phyloP scores from a whole-genome alignment of 345 rosid species.

The Salix udensis region DNA sequence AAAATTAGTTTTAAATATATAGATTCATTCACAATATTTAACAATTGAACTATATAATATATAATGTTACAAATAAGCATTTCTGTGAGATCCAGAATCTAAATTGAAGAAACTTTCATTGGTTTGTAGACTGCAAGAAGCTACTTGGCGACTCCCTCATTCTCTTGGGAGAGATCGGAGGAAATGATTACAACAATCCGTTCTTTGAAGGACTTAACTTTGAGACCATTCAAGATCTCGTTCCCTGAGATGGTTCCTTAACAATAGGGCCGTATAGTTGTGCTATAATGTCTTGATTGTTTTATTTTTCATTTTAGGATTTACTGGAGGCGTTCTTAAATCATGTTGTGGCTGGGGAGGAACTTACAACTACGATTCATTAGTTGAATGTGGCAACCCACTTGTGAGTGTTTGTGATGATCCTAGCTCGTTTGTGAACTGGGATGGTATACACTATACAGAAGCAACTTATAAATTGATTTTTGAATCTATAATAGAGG shows the following conservation, averaged over 20 bases:
- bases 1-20: too few relatives aligned
- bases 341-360: conserved; percentile 25
- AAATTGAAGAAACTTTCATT: background rate
- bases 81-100: background rate
- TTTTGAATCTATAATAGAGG: conserved; percentile 2
- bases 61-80: too few relatives aligned
- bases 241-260: too few relatives aligned
- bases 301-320: background rate
- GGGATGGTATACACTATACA: conserved; percentile 50
- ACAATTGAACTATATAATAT: too few relatives aligned
- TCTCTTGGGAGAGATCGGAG: conserved; percentile 59
- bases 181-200: conserved; percentile 43
- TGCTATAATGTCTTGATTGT: too few relatives aligned
- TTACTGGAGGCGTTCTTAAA: background rate
- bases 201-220: conserved; percentile 19
- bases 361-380: conserved; percentile 36
- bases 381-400: conserved; percentile 21
- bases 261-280: too few relatives aligned
- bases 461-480: conserved; percentile 27
- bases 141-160: conserved; percentile 33
- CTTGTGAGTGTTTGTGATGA: conserved; percentile 23
- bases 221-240: conserved; percentile 22
- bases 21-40: too few relatives aligned
- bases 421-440: conserved; percentile 36
- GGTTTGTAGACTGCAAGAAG: conserved; percentile 31